Base-by-base conservation (phyloP, 2,329 filamentous ascomycete species). In the Raffaelea deltoideospora region DNA sequence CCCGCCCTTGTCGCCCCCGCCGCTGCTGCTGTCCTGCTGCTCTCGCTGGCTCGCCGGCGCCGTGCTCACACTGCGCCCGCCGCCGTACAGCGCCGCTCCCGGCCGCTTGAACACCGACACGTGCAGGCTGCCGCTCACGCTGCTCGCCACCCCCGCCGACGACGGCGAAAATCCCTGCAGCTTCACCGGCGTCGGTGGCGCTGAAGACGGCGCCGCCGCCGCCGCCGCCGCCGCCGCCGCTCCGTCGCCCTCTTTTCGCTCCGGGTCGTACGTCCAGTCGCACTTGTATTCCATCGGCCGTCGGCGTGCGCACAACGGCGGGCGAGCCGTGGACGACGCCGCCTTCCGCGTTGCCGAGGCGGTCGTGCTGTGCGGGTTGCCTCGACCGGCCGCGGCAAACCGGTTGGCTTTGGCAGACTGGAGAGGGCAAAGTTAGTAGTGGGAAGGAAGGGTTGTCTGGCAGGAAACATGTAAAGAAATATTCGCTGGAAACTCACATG, bases 61-160 rank as follows among this genome's bases (percentile, higher is more conserved):
- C 22, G 24, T 10, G 11, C 26, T 30, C 27, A 33, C 3, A 35
- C 10, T 8, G 43, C 28, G 5, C 33, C 14, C 14, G 20, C 34
- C 15, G 20, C 28, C 28, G 22, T 39, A 38, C 3, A 39, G 20
- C 13, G 37, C 26, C 3, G 35, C 31, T 9, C 38, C 31, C 3
- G 34, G 34, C 11, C 42, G 43, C 27, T 44, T 44, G 37, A 45
- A 41, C 7, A 45, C 38, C 5, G 38, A 37, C 4, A 42, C 39
- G 2, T 42, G 42, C 17, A 45, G 28, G 23, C 44, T 41, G 18
- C 39, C 36, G 14, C 40, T 40, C 22, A 29, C 40, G 35, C 34
- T 35, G 10, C n/a, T 34, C 22, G 5, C 42, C 34, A 34, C 21
- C 5, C 36, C n/a, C 11, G 40, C 17, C 15, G 37, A 17, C 18